A percentile compares a stretch with the other conserved stretches of the same genome.
Conservation (phyloP, 331 rosid genomes). For the Pyracantha coccinea region DNA sequence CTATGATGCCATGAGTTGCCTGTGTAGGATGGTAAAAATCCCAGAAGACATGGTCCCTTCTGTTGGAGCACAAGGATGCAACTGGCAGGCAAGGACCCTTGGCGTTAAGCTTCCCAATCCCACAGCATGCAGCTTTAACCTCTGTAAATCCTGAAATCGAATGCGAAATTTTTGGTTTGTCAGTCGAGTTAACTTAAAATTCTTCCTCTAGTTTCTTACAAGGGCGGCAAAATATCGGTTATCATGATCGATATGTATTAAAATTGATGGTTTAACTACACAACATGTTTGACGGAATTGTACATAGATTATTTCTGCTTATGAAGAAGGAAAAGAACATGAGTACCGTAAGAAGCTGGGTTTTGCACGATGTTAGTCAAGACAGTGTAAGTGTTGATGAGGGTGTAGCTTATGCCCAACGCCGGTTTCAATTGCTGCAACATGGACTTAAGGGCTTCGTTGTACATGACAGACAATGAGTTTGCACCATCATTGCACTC, state of each 20-base stretch:
- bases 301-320: neutral
- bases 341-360: constrained; percentile 45
- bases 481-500: constrained; percentile 46
- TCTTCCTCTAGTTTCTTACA: too few relatives aligned
- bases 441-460: constrained; percentile 44
- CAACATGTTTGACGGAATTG: neutral
- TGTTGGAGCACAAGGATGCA: constrained; percentile 49
- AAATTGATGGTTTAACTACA: too few relatives aligned
- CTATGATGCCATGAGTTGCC: constrained; percentile 39
- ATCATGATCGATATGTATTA: too few relatives aligned
- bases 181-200: neutral
- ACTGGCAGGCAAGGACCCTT: constrained; percentile 42
- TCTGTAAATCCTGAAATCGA: constrained; percentile 58
- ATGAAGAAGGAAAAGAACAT: neutral
- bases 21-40: constrained; percentile 74
- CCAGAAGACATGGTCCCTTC: constrained; percentile 64
- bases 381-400: constrained; percentile 42
- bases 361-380: constrained; percentile 28
- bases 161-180: neutral
- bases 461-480: constrained; percentile 38
- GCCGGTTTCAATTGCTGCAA: constrained; percentile 37
- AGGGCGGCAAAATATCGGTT: too few relatives aligned
- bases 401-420: constrained; percentile 44
- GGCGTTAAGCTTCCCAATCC: constrained; percentile 53
- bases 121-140: constrained; percentile 64